Conservation (phyloP, 305 asterid genomes). For the Fraxinus latifolia region DNA sequence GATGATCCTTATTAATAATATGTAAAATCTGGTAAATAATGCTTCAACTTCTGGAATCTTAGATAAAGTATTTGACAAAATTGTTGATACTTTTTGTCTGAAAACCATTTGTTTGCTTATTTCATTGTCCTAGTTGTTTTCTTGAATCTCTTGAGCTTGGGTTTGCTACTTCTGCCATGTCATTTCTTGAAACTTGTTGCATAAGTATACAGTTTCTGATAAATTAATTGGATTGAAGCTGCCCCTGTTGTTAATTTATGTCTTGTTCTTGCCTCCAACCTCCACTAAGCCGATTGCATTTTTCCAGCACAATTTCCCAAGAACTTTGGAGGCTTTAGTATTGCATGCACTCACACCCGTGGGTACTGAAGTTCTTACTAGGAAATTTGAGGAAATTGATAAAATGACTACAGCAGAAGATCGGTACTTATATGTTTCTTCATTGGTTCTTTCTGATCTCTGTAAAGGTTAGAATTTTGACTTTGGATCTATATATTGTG, state of each 20-base stretch:
- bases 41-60: constrained; percentile 47
- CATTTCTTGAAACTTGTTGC: constrained; percentile 17
- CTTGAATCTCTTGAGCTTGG: constrained; percentile 17
- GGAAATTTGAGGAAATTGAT: constrained; percentile 93
- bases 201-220: constrained; percentile 14
- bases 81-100: constrained; percentile 53
- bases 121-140: constrained; percentile 30
- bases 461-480: constrained; percentile 19
- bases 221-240: constrained; percentile 17
- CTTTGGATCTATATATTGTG: constrained; percentile 11
- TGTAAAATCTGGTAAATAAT: constrained; percentile 6
- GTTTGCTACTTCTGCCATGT: constrained; percentile 16
- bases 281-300: constrained; percentile 26
- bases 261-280: constrained; percentile 3
- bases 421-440: constrained; percentile 39
- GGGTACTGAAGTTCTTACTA: constrained; percentile 77
- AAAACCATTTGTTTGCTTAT: constrained; percentile 55
- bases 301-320: constrained; percentile 78
- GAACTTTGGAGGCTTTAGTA: constrained; percentile 80
- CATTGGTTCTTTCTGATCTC: constrained; percentile 20
- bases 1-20: constrained; percentile 8
- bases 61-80: constrained; percentile 35
- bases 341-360: constrained; percentile 80
- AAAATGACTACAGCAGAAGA: constrained; percentile 54
- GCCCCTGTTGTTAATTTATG: background rate